Evolutionary conservation across 805 yeast genomes (phyloP).

Genomic region (Ogataea henricii): DNA sequence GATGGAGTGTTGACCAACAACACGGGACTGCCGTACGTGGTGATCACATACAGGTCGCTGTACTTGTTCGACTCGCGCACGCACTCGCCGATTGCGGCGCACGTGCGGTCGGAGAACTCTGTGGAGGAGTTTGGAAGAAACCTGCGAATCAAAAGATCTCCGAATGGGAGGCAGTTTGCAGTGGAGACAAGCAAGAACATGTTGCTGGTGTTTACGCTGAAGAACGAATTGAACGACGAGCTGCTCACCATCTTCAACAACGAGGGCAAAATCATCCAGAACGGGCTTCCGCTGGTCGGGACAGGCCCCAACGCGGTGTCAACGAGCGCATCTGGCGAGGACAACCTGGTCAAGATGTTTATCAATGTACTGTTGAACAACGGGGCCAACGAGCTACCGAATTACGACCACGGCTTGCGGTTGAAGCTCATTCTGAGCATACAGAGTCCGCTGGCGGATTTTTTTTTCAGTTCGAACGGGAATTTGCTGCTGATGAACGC

Average conservation of each 20-base stretch:
- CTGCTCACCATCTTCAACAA: conserved; percentile 32
- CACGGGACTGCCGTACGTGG: conserved; percentile 31
- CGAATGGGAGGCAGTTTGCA: conserved; percentile 40
- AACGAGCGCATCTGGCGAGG: conserved; percentile 14
- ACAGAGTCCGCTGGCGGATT: conserved; percentile 36
- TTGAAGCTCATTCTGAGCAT: conserved; percentile 38
- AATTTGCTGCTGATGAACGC: conserved; percentile 32
- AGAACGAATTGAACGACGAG: conserved; percentile 33
- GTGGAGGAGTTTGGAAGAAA: conserved; percentile 51
- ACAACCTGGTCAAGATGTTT: conserved; percentile 27
- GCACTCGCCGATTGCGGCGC: conserved; percentile 49
- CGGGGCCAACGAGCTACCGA: conserved; percentile 30
- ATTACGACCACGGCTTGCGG: conserved; percentile 35
- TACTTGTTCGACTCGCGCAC: conserved; percentile 44
- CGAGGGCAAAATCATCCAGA: conserved; percentile 35
- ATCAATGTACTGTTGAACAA: conserved; percentile 29
- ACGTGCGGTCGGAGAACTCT: conserved; percentile 46
- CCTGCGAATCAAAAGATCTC: conserved; percentile 38
- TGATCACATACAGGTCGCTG: conserved; percentile 39
- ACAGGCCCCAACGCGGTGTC: conserved; percentile 12
- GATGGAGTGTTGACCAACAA: conserved; percentile 29
- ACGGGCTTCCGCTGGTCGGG: conserved; percentile 32
- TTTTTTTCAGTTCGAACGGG: conserved; percentile 27
- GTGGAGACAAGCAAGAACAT: conserved; percentile 42
- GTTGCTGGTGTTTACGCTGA: conserved; percentile 45